Conservation (phyloP, 768 basidiomycete species). For the Baorangia bicolor region DNA sequence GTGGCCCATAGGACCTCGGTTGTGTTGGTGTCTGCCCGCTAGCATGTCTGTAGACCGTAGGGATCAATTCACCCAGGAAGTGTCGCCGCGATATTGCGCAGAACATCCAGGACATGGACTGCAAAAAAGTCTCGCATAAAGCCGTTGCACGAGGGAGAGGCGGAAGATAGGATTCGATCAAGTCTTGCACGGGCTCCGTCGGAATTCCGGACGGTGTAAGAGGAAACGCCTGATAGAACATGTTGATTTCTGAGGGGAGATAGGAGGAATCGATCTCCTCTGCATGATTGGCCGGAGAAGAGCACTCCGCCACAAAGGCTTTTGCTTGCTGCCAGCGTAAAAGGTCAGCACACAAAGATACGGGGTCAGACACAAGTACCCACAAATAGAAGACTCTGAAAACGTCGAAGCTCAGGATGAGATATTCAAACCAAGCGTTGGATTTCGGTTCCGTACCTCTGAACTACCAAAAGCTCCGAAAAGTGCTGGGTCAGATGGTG, state of each 20-base stretch:
- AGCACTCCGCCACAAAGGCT: conserved; percentile 1
- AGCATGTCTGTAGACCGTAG: conserved; percentile 37
- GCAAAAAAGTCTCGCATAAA: conserved; percentile 47
- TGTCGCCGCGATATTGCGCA: conserved; percentile 47
- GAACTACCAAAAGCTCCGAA: conserved; percentile 49
- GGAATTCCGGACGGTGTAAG: conserved; percentile 41
- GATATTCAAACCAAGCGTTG: neutral
- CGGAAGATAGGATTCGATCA: conserved; percentile 48
- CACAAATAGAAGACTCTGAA: conserved; percentile 45
- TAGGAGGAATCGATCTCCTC: conserved; percentile 45
- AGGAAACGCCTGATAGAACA: conserved; percentile 45
- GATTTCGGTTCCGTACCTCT: conserved; percentile 39
- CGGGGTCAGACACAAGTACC: conserved; percentile 10
- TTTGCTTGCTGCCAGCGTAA: conserved; percentile 12
- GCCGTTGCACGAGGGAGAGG: conserved; percentile 40
- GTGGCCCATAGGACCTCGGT: conserved; percentile 40
- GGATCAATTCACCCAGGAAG: conserved; percentile 45
- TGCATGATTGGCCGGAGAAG: conserved; percentile 12
- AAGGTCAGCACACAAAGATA: neutral
- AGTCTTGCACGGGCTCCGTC: conserved; percentile 33
- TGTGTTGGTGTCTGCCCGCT: neutral
- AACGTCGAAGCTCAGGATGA: neutral
- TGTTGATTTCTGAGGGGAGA: conserved; percentile 44
- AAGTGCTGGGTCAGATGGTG: conserved; percentile 19
- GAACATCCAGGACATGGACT: conserved; percentile 53